Base-by-base conservation (phyloP, 768 basidiomycete genomes). In the Tylopilus vinaceipallidus region DNA sequence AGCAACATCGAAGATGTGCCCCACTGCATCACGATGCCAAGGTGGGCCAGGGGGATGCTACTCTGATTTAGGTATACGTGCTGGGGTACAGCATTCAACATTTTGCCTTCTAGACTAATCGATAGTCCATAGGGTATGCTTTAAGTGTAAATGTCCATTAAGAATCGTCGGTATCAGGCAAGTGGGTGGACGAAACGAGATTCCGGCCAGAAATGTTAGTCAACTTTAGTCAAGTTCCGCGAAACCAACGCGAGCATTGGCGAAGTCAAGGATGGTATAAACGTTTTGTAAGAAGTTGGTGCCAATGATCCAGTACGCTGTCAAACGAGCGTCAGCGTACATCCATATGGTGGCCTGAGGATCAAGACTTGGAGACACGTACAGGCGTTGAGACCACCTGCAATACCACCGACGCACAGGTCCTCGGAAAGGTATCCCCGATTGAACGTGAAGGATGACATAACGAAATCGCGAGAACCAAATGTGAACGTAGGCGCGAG, bases 1-100 rank as follows among this genome's bases (percentile, higher is more conserved):
- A 83, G 86, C n/a, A 94, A 92, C 0, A 75, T 91, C 38, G 86
- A 87, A 51, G 98, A 95, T 67, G 80, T 98, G n/a, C 75, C 90
- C 52, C 97, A 99, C 65, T 91, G 91, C 60, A 82, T 95, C 35
- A 82, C 91, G 6, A 91, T 97, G 77, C 95, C 95, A 1, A 73
- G 95, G 51, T 94, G 91, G 91, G 77, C 84, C 13, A 89, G 88
- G 29, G 76, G 83, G 63, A 86, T 89, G 84, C 54, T 86, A 42
- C 64, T 91, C 56, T 90, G 57, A 54, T 30, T 5, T 17, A 44
- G 22, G 17, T 23, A 48, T 26, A 24, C 27, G 23, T 47, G 47
- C 38, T 39, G 43, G 7, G 20, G 35, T 42, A 35, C 47, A 41
- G 44, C 32, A 24, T 40, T 19, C 22, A 38, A 22, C n/a, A 1